phyloP scores from a whole-genome alignment of 768 basidiomycete genomes.

The Nidularia pulvinata region DNA sequence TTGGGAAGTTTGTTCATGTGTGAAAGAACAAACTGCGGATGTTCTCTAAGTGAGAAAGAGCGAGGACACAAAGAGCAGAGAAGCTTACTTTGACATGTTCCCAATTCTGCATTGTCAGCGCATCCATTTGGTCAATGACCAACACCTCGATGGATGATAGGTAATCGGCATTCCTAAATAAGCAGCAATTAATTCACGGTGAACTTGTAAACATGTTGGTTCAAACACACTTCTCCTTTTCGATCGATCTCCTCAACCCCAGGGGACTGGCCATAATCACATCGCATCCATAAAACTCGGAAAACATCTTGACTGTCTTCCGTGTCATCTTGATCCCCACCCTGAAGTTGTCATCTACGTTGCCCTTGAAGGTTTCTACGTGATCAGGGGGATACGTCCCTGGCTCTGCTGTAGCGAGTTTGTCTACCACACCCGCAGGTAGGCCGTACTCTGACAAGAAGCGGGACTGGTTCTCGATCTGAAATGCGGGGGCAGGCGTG shows the following conservation, averaged over 20 bases:
- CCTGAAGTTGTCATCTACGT: slow-evolving; percentile 94
- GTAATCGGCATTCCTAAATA: slow-evolving; percentile 78
- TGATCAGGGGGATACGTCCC: slow-evolving; percentile 88
- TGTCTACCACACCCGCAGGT: slow-evolving; percentile 79
- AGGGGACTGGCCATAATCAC: slow-evolving; percentile 93
- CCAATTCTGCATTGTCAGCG: slow-evolving; percentile 98
- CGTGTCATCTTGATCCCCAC: slow-evolving; percentile 91
- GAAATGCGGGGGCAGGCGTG: slow-evolving; percentile 68
- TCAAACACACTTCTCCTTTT: slow-evolving; percentile 85
- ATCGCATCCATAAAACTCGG: slow-evolving; percentile 90
- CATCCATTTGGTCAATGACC: slow-evolving; percentile 92
- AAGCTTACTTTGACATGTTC: slow-evolving; percentile 86
- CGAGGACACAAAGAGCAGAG: not conserved
- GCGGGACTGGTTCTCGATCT: slow-evolving; percentile 86
- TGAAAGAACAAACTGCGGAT: slow-evolving; percentile 74
- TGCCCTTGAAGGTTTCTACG: slow-evolving; percentile 93
- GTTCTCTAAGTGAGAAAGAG: not conserved
- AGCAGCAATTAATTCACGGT: not conserved
- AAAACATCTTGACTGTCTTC: slow-evolving; percentile 90
- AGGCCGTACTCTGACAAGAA: slow-evolving; percentile 85
- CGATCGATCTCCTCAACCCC: slow-evolving; percentile 87
- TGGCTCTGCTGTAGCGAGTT: slow-evolving; percentile 68
- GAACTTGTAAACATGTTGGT: not conserved
- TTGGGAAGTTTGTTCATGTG: slow-evolving; percentile 89
- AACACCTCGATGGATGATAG: slow-evolving; percentile 91